These are phyloP conservation scores for Staphylotrichum tortipilum DNA, from an alignment of 495 filamentous ascomycete genomes.

Conservation along the genomic window DNA sequence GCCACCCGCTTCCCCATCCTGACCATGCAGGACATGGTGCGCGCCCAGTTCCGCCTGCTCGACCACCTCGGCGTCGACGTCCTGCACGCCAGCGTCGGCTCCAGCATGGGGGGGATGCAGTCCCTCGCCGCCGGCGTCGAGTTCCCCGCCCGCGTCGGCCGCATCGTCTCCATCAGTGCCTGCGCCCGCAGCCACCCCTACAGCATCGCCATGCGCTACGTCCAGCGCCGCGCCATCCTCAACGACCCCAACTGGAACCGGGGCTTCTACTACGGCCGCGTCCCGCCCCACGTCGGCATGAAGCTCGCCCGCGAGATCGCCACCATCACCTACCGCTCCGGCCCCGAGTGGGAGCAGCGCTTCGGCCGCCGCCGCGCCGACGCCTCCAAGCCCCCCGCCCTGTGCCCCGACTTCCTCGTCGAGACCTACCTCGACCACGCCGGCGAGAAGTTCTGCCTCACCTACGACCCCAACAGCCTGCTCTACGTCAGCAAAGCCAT, in stretches of 20 bases:
- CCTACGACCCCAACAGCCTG: slow-evolving; percentile 93
- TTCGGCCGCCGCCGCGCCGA: slow-evolving; percentile 88
- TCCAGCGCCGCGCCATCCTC: slow-evolving; percentile 95
- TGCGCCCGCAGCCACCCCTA: slow-evolving; percentile 95
- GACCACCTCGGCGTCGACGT: slow-evolving; percentile 70
- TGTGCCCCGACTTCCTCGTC: slow-evolving; percentile 96
- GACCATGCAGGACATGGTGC: slow-evolving; percentile 96
- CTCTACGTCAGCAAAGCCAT: slow-evolving; percentile 98
- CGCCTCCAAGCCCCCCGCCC: slow-evolving; percentile 70
- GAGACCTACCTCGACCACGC: slow-evolving; percentile 98
- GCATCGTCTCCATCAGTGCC: slow-evolving; percentile 83
- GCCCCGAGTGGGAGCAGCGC: slow-evolving; percentile 94
- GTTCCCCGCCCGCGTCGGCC: slow-evolving; percentile 70
- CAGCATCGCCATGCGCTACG: slow-evolving; percentile 98
- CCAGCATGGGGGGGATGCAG: slow-evolving; percentile 99
- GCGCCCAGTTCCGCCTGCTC: slow-evolving; percentile 84
- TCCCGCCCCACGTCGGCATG: slow-evolving; percentile 93
- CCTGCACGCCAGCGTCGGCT: slow-evolving; percentile 86
- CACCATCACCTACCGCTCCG: slow-evolving; percentile 93
- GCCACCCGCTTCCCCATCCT: slow-evolving; percentile 95
- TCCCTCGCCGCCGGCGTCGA: slow-evolving; percentile 83
- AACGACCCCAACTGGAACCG: slow-evolving; percentile 96
- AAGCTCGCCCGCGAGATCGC: slow-evolving; percentile 97
- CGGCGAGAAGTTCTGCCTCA: slow-evolving; percentile 97
- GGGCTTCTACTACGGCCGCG: slow-evolving; percentile 86